Conservation (phyloP, 352 stramenopile genomes). For the Globisporangium okanoganense region DNA sequence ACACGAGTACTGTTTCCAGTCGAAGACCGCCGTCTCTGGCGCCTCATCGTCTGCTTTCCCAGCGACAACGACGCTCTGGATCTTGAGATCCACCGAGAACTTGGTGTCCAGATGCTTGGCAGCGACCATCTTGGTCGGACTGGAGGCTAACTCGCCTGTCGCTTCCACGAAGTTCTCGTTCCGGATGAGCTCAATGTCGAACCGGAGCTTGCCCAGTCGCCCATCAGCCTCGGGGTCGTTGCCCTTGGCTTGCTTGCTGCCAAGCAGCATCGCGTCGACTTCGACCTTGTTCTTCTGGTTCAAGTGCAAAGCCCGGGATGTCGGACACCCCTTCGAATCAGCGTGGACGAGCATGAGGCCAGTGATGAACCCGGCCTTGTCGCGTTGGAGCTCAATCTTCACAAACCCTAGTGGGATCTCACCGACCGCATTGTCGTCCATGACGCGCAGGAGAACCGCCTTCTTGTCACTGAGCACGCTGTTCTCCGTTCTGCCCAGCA, state of each 20-base stretch:
- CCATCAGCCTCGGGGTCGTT: conserved; percentile 46
- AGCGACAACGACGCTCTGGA: conserved; percentile 22
- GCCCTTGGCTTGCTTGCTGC: conserved; percentile 24
- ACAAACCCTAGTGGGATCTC: conserved; percentile 50
- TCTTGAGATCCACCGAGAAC: conserved; percentile 42
- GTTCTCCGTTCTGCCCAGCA: conserved; percentile 44
- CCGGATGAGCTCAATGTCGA: conserved; percentile 45
- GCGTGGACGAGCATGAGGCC: conserved; percentile 43
- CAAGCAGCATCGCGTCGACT: conserved; percentile 49
- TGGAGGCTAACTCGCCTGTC: conserved; percentile 12
- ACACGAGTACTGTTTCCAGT: conserved; percentile 41
- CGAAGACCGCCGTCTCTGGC: neutral
- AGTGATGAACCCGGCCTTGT: conserved; percentile 41
- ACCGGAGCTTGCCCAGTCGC: conserved; percentile 47
- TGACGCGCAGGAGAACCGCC: conserved; percentile 48
- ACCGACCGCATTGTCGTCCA: conserved; percentile 52
- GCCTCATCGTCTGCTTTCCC: neutral
- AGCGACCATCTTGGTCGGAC: conserved; percentile 14
- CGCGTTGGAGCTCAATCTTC: conserved; percentile 51
- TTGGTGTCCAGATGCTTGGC: conserved; percentile 30
- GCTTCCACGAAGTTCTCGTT: conserved; percentile 56
- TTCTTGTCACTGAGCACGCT: conserved; percentile 60
- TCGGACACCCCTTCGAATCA: conserved; percentile 28
- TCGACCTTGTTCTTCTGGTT: conserved; percentile 33
- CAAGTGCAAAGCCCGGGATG: conserved; percentile 30